These are phyloP conservation scores for Curvularia sp. DNA, from an alignment of 2,329 filamentous ascomycete species.

Conservation along the genomic window DNA sequence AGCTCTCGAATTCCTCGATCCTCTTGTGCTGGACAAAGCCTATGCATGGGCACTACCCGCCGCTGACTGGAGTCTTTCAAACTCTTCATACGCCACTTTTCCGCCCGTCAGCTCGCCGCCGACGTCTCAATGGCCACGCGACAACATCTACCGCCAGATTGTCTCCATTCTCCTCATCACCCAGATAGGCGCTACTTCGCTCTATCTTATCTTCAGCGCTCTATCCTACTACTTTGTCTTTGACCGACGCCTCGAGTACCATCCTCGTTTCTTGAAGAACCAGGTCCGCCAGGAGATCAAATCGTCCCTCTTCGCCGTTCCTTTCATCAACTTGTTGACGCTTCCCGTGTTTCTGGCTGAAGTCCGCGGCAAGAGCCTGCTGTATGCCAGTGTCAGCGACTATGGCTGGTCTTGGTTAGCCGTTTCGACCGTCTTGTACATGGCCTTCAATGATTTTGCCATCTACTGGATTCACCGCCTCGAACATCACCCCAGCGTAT, in stretches of 20 bases:
- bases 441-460: constrained; percentile 15
- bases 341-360: constrained; percentile 13
- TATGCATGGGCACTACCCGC: constrained; percentile 15
- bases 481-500: constrained; percentile 15
- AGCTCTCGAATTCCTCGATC: constrained; percentile 15
- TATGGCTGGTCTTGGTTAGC: constrained; percentile 15
- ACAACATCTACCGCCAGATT: constrained; percentile 17
- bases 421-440: constrained; percentile 8
- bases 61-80: neutral
- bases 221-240: constrained; percentile 13
- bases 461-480: constrained; percentile 19
- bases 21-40: constrained; percentile 17
- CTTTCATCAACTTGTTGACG: constrained; percentile 14
- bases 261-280: constrained; percentile 16
- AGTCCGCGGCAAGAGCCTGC: constrained; percentile 13
- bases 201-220: constrained; percentile 16
- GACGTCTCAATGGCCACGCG: constrained; percentile 15
- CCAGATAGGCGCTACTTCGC: constrained; percentile 12
- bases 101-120: constrained; percentile 1
- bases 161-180: constrained; percentile 13
- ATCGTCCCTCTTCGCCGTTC: constrained; percentile 12
- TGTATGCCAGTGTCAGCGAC: constrained; percentile 8
- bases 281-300: constrained; percentile 14
- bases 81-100: constrained; percentile 11
- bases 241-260: constrained; percentile 16